phyloP scores from a whole-genome alignment of 805 yeast genomes.

The Yarrowia sp. region DNA sequence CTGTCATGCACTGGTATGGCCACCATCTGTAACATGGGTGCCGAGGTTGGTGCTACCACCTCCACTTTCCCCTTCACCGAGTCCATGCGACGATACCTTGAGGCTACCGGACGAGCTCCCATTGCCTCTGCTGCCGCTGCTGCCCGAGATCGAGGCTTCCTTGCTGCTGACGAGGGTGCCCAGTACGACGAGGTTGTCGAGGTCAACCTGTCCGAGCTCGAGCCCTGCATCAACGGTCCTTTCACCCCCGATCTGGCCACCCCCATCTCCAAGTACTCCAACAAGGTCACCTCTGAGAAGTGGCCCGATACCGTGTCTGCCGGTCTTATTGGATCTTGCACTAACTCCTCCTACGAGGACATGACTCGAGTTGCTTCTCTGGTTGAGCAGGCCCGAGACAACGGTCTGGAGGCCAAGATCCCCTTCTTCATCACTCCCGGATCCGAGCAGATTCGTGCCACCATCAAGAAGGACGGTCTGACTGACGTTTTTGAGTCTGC shows the following conservation, averaged over 20 bases:
- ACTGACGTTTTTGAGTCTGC: conserved; percentile 72
- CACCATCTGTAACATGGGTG: conserved; percentile 99
- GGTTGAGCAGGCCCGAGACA: conserved; percentile 79
- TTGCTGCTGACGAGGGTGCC: conserved; percentile 82
- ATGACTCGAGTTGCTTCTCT: conserved; percentile 95
- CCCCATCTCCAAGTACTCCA: conserved; percentile 77
- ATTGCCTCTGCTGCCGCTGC: conserved; percentile 76
- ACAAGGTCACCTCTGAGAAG: conserved; percentile 61
- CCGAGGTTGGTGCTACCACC: conserved; percentile 98
- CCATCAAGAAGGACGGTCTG: conserved; percentile 92
- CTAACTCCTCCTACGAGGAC: conserved; percentile 97
- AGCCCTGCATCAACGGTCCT: conserved; percentile 97
- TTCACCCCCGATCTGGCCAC: conserved; percentile 98
- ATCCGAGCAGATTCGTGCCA: conserved; percentile 96
- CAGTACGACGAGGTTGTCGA: conserved; percentile 91
- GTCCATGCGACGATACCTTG: conserved; percentile 72
- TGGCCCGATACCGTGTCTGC: conserved; percentile 90
- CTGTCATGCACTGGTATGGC: conserved; percentile 99
- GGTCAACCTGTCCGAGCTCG: conserved; percentile 78
- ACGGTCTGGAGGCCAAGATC: conserved; percentile 84
- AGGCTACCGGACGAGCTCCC: conserved; percentile 78
- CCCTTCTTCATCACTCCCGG: conserved; percentile 97
- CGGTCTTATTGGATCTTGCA: conserved; percentile 96
- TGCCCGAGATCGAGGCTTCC: conserved; percentile 53
- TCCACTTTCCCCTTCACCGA: conserved; percentile 93